phyloP scores from a whole-genome alignment of 305 asterid species.

The Andrographis paniculata region DNA sequence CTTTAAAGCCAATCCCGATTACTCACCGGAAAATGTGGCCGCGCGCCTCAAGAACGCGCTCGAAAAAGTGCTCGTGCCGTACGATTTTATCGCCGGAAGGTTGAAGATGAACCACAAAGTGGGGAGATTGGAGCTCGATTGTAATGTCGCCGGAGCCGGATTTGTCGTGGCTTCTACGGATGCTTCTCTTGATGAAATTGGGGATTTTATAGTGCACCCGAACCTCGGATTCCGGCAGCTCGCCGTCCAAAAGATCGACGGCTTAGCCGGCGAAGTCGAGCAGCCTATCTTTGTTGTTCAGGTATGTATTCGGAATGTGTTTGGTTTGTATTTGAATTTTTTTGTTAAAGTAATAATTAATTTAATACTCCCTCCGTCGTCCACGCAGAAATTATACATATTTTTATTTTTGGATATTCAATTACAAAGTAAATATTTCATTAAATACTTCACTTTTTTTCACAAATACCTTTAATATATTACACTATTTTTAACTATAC shows the following conservation, averaged over 20 bases:
- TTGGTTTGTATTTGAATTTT: no score
- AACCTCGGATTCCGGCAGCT: constrained; percentile 28
- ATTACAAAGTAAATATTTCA: no score
- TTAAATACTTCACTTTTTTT: no score
- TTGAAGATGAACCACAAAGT: constrained; percentile 25
- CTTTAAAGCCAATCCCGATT: constrained; percentile 37
- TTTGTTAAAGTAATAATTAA: no score
- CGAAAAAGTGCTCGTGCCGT: constrained; percentile 31
- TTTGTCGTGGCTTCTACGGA: constrained; percentile 48
- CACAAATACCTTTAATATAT: no score
- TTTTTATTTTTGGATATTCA: no score
- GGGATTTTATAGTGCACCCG: constrained; percentile 42
- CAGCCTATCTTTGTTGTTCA: constrained; percentile 26
- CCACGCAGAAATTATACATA: no score
- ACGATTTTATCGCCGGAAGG: constrained; percentile 56
- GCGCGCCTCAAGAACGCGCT: constrained; percentile 28
- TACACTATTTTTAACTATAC: no score
- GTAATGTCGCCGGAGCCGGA: constrained; percentile 48
- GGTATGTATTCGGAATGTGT: no score
- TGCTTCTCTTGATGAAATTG: constrained; percentile 33
- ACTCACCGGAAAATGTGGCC: constrained; percentile 33
- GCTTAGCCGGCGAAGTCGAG: neutral
- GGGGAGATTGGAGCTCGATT: constrained; percentile 43
- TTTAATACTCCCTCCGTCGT: no score
- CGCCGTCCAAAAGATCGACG: constrained; percentile 15